Evolutionary conservation across 208 protist species (phyloP), one percentile per base, ranked within the genome.

Genomic region (Trypanosoma conorhini): DNA sequence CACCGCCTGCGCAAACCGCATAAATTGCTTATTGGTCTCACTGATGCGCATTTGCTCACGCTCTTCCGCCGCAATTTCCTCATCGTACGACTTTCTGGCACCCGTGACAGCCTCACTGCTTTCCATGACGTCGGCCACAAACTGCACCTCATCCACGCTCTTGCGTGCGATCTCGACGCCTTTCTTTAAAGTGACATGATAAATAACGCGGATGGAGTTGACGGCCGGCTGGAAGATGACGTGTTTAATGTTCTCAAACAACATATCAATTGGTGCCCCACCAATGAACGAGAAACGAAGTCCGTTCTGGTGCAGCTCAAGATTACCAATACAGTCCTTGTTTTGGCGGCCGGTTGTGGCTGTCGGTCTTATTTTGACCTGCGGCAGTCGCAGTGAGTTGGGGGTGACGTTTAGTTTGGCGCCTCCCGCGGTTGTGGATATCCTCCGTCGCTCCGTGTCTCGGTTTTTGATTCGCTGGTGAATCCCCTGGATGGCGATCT

Each of bases 171-270:
- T 85, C 77, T 99, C 97, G n/a, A 99, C 89, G 2, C 88, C 82
- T 80, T 98, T 91, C 57, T 98, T 88, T 21, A 99, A 83, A 51
- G 99, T 98, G 38, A 99, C 88, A 79, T 99, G 98, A 65, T 99
- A 92, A 65, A 99, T 86, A 4, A 98, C 96, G 40, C 85, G 79
- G 31, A 98, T 93, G 33, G 85, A 77, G 40, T 97, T 92, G 38
- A 98, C 84, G 21, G 88, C 91, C 1, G 95, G 95, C 77, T 99
- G 98, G 66, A 99, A 99, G 65, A 99, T 98, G 65, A 98, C 82
- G 79, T 99, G 94, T 73, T 97, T 97, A 52, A 99, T 93, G 74
- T 99, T 99, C 22, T 92, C 89, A 71, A 98, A 99, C 5, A 97
- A 59, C 46, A 99, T 87, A 61, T 99, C 96, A 30, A 98, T 73